Conservation (phyloP, 192 early-diverging fungal species). For the Paraglomus occultum region DNA sequence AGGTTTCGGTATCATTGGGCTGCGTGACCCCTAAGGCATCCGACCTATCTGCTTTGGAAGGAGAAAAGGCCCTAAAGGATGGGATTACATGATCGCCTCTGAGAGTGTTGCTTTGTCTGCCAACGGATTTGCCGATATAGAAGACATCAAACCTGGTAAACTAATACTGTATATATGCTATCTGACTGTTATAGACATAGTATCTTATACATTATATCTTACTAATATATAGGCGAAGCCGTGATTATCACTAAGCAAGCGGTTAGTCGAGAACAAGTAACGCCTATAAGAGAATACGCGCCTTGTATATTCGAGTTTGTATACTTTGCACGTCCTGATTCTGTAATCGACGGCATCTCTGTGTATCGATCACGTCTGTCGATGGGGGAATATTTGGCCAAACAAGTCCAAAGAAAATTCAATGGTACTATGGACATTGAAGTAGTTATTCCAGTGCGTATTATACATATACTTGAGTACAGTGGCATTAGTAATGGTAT, state of each 20-base stretch:
- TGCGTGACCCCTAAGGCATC: conserved; percentile 95
- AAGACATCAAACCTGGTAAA: conserved; percentile 82
- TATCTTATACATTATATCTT: not conserved
- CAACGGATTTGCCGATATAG: conserved; percentile 85
- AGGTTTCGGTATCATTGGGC: conserved; percentile 93
- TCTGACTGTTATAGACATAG: not conserved
- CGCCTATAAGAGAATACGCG: conserved; percentile 54
- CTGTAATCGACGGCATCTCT: conserved; percentile 97
- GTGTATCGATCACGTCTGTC: conserved; percentile 97
- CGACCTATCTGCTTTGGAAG: conserved; percentile 93
- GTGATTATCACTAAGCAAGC: conserved; percentile 85
- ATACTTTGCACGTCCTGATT: conserved; percentile 98
- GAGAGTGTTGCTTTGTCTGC: conserved; percentile 94
- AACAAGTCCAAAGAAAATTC: conserved; percentile 72
- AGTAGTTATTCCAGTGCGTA: conserved; percentile 93
- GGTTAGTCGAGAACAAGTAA: conserved; percentile 65
- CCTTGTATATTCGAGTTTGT: conserved; percentile 99
- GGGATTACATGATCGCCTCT: conserved; percentile 98
- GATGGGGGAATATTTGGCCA: conserved; percentile 96
- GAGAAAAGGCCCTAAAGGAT: conserved; percentile 65
- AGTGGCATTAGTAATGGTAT: not conserved
- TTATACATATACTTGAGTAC: conserved; percentile 2
- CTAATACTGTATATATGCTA: conserved; percentile 1
- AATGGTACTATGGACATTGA: conserved; percentile 87
- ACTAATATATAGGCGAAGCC: conserved; percentile 66